These are phyloP conservation scores for Trametes elegans DNA, from an alignment of 768 basidiomycete genomes.

Conservation along the genomic window DNA sequence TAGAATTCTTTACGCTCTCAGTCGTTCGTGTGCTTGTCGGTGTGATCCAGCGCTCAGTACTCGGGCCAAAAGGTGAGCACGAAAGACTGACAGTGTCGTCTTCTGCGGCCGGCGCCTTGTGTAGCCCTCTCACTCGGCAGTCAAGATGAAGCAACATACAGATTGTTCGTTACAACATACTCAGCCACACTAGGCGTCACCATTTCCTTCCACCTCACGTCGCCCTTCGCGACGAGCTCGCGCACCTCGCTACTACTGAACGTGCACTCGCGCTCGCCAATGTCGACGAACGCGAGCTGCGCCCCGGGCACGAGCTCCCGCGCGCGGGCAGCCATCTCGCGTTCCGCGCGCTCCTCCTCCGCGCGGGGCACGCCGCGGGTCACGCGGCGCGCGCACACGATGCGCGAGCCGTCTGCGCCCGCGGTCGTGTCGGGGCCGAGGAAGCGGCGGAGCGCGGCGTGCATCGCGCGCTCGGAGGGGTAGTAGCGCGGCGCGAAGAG, in stretches of 20 bases:
- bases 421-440: conserved; percentile 45
- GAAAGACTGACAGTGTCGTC: no score
- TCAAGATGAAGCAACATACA: conserved; percentile 37
- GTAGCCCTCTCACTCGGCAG: no score
- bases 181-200: conserved; percentile 46
- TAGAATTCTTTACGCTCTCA: conserved; percentile 1
- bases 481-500: conserved; percentile 80
- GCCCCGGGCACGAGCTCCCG: conserved; percentile 49
- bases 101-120: no score
- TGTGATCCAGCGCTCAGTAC: not conserved
- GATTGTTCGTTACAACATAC: conserved; percentile 47
- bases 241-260: conserved; percentile 75
- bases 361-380: conserved; percentile 18
- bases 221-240: conserved; percentile 34
- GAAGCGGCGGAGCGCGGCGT: conserved; percentile 51
- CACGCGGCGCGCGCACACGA: conserved; percentile 66
- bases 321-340: conserved; percentile 34
- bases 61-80: not conserved
- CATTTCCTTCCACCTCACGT: conserved; percentile 44
- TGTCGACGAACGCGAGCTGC: conserved; percentile 58
- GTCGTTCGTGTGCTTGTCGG: not conserved
- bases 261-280: conserved; percentile 51
- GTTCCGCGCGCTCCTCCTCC: conserved; percentile 31
- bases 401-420: conserved; percentile 52
- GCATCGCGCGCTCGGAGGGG: conserved; percentile 50